These are phyloP conservation scores for Sclerospora graminicola DNA, from an alignment of 352 stramenopile species.

Conservation along the genomic window DNA sequence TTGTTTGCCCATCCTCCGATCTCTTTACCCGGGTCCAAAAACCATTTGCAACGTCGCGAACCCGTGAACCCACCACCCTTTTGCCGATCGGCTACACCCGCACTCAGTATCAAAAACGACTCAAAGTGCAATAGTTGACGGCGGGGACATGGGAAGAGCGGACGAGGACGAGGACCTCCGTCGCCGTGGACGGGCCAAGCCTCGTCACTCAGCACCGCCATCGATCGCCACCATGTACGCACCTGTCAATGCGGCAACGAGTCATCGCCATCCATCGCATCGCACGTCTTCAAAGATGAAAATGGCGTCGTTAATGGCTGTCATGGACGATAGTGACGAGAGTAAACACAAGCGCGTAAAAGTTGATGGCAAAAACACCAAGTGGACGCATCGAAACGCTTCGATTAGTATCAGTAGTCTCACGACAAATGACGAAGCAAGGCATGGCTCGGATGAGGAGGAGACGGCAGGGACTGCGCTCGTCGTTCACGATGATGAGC, in stretches of 20 bases:
- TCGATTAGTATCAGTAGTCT: slow-evolving; percentile 17
- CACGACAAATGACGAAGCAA: slow-evolving; percentile 2
- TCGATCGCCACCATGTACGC: slow-evolving; percentile 16
- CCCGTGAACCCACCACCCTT: slow-evolving; percentile 10
- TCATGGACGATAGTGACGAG: slow-evolving; percentile 14
- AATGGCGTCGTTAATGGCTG: slow-evolving; percentile 39
- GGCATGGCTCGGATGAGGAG: background rate
- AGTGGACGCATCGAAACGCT: slow-evolving; percentile 5
- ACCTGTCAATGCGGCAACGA: slow-evolving; percentile 1
- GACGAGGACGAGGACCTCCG: slow-evolving; percentile 29
- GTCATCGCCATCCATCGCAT: background rate
- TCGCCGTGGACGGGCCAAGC: slow-evolving; percentile 20
- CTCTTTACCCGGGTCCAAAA: slow-evolving; percentile 2
- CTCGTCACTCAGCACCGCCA: slow-evolving; percentile 11
- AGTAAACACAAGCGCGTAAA: slow-evolving; percentile 50
- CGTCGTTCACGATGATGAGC: slow-evolving; percentile 17
- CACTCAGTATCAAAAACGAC: slow-evolving; percentile 28
- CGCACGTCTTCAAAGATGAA: slow-evolving; percentile 27
- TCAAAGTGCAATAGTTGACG: background rate
- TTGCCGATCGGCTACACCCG: slow-evolving; percentile 4
- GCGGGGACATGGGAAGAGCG: slow-evolving; percentile 22
- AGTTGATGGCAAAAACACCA: slow-evolving; percentile 12
- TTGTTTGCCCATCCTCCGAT: background rate
- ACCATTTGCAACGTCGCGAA: background rate
- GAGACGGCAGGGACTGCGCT: no score